Conservation (phyloP, 2,329 filamentous ascomycete genomes). For the Phyllosticta citrichinensis region DNA sequence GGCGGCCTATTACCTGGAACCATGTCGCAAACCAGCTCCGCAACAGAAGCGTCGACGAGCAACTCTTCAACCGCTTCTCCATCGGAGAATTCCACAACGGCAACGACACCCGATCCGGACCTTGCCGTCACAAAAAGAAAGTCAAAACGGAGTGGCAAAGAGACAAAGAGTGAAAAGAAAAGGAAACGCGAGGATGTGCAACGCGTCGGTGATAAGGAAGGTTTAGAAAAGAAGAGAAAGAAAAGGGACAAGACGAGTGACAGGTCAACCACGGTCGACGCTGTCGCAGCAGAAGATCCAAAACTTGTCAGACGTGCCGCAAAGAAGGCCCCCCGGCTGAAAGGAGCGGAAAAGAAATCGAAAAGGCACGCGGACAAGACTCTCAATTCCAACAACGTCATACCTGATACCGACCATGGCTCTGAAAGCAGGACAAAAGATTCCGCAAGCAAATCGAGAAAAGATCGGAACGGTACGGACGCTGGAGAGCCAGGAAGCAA, state of each 20-base stretch:
- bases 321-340: slow-evolving; percentile 11
- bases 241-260: slow-evolving; percentile 12
- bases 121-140: slow-evolving; percentile 14
- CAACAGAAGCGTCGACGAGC: neutral
- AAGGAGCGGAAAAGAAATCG: slow-evolving; percentile 11
- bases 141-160: slow-evolving; percentile 17
- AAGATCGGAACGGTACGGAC: slow-evolving; percentile 12
- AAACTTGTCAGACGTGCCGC: slow-evolving; percentile 11
- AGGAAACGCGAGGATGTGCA: slow-evolving; percentile 12
- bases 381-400: neutral
- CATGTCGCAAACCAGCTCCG: slow-evolving; percentile 25
- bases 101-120: slow-evolving; percentile 3
- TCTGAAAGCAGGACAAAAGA: neutral
- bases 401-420: neutral
- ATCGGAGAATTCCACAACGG: slow-evolving; percentile 14
- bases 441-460: neutral
- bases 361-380: neutral
- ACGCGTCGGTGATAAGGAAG: slow-evolving; percentile 3
- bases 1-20: slow-evolving; percentile 72
- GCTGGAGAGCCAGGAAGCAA: neutral
- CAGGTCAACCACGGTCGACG: slow-evolving; percentile 10
- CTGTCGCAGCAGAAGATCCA: slow-evolving; percentile 12
- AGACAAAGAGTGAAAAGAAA: slow-evolving; percentile 13
- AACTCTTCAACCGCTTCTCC: slow-evolving; percentile 5
- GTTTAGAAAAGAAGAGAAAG: slow-evolving; percentile 6